phyloP scores from a whole-genome alignment of 129 eudicot genomes.

The Saussurea involucrata region DNA sequence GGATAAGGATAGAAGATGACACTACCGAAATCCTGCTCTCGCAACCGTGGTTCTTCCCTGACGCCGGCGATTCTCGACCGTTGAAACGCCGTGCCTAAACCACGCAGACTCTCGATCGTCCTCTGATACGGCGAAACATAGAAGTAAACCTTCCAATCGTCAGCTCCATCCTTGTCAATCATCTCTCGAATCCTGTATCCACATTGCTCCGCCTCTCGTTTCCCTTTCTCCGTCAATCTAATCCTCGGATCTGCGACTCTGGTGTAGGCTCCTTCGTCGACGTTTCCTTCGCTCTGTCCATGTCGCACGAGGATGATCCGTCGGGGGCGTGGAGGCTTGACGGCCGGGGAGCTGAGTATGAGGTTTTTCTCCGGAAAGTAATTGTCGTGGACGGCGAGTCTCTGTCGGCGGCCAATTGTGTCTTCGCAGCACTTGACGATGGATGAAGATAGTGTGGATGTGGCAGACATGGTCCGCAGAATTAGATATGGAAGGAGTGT shows the following conservation, averaged over 20 bases:
- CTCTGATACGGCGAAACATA: constrained; percentile 72
- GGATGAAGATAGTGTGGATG: constrained; percentile 21
- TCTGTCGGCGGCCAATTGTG: constrained; percentile 26
- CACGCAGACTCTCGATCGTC: constrained; percentile 48
- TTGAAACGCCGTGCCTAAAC: constrained; percentile 56
- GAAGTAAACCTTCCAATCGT: constrained; percentile 80
- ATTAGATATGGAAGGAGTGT: background rate
- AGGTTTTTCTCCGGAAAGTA: constrained; percentile 43
- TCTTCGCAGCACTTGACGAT: constrained; percentile 39
- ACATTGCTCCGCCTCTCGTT: constrained; percentile 61
- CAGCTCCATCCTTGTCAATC: constrained; percentile 62
- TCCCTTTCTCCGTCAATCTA: constrained; percentile 52
- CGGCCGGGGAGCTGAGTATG: background rate
- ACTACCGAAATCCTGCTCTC: constrained; percentile 96
- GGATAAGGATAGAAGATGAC: constrained; percentile 1
- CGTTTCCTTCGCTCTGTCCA: constrained; percentile 83
- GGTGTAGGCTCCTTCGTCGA: constrained; percentile 65
- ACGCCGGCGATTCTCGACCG: constrained; percentile 70
- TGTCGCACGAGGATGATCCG: constrained; percentile 74
- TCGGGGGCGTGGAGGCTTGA: constrained; percentile 67
- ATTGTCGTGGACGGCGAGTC: constrained; percentile 7
- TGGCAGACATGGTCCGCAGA: constrained; percentile 21
- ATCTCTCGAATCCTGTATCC: constrained; percentile 52
- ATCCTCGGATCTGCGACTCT: constrained; percentile 73
- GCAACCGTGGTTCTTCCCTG: constrained; percentile 75